These are phyloP conservation scores for Fusarium sp. DNA, from an alignment of 2,329 filamentous ascomycete species.

Conservation along the genomic window DNA sequence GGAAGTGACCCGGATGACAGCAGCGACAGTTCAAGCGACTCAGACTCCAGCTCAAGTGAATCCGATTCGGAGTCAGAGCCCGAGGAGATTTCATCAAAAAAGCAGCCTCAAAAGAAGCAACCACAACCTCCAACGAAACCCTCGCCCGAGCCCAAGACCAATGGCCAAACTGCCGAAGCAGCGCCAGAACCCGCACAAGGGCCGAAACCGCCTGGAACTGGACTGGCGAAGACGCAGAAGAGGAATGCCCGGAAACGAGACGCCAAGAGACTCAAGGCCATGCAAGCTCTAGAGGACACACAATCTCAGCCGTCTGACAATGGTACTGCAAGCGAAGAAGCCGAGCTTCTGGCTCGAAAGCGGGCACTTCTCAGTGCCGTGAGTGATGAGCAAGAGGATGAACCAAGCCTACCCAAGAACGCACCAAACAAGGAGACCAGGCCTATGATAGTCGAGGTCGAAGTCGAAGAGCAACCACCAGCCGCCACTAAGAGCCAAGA, in stretches of 20 bases:
- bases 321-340: constrained; percentile 19
- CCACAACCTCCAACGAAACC: not conserved
- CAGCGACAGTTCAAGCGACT: constrained; percentile 32
- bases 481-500: not conserved
- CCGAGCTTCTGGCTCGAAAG: constrained; percentile 52
- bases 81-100: constrained; percentile 51
- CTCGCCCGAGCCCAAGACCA: not conserved
- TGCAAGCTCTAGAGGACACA: constrained; percentile 5
- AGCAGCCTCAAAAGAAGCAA: constrained; percentile 1
- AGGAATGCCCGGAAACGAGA: constrained; percentile 61
- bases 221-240: constrained; percentile 57
- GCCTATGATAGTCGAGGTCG: constrained; percentile 2
- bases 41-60: constrained; percentile 34
- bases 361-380: constrained; percentile 50
- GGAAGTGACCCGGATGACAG: constrained; percentile 21
- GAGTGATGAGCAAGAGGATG: constrained; percentile 23
- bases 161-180: not conserved
- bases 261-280: constrained; percentile 41
- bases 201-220: constrained; percentile 46
- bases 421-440: not conserved
- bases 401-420: not conserved
- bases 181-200: constrained; percentile 1
- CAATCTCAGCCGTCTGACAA: constrained; percentile 32
- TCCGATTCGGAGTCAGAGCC: constrained; percentile 46
- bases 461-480: constrained; percentile 7